Base-by-base conservation (phyloP, 1,284 basidiomycete species). In the Ceratobasidium sp. region DNA sequence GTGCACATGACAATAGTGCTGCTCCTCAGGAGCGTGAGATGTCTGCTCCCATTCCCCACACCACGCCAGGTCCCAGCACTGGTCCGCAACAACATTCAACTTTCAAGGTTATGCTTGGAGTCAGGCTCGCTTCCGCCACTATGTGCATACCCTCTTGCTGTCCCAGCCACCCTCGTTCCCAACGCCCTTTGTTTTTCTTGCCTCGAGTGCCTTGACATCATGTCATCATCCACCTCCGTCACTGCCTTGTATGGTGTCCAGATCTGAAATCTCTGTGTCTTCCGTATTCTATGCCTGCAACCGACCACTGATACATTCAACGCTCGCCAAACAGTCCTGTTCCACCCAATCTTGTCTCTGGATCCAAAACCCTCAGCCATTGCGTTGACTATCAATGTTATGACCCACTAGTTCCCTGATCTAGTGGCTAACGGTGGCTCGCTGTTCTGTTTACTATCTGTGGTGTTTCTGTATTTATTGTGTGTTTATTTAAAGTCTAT, bases 161-260 rank as follows among this genome's bases (percentile, higher is more conserved):
- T 30, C 27, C 5, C 38, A 41, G 38, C 3, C 3, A 5, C 0
- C 67, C 38, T 41, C 38, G 38, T 41, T 3, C 10, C 38, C 59
- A 46, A 50, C 70, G 18, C 48, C 67, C 27, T 41, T 50, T 46
- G 57, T 44, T 76, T 76, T 76, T 66, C 74, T 76, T 54, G 64
- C 62, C 48, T 76, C 64, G 64, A 54, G 64, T 64, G 38, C 62
- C 73, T 66, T 35, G 62, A 75, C 74, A 76, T 16, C 62, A 66
- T 67, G 74, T 67, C 64, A 64, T 59, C 54, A 41, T 66, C 54
- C 57, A 41, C 73, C 46, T 33, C 70, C 48, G 3, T 75, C 54
- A 23, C 55, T 76, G 74, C 62, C 74, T 18, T 38, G 27, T 27
- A 76, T 76, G 74, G 74, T 38, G 62, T 27, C 41, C 74, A 65